Evolutionary conservation across 2,329 filamentous ascomycete genomes (phyloP).

Genomic region (Aspergillus proliferans): DNA sequence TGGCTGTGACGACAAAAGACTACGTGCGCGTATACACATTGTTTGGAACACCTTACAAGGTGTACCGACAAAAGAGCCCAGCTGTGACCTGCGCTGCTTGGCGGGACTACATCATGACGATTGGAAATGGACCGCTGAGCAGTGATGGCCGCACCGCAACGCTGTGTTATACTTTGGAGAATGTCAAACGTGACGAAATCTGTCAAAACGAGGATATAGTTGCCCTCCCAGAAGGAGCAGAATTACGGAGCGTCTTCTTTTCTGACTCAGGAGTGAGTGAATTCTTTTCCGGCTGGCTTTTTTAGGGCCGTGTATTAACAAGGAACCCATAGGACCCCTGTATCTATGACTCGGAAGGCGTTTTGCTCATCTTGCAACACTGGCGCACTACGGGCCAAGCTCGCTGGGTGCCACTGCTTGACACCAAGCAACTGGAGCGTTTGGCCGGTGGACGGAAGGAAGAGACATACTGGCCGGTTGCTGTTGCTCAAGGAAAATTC

Average conservation of each 20-base stretch:
- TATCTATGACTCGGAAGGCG: constrained; percentile 90
- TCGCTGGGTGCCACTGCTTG: constrained; percentile 84
- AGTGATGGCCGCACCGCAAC: constrained; percentile 66
- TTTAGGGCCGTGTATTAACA: neutral
- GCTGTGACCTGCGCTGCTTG: constrained; percentile 90
- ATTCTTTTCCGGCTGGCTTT: neutral
- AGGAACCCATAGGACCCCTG: constrained; percentile 65
- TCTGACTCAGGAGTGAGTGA: constrained; percentile 72
- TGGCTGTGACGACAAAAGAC: constrained; percentile 76
- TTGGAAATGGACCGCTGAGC: constrained; percentile 83
- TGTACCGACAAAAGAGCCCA: constrained; percentile 89
- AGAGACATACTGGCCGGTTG: constrained; percentile 91
- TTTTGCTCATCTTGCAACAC: constrained; percentile 78
- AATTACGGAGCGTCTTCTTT: constrained; percentile 80
- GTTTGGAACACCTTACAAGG: constrained; percentile 79
- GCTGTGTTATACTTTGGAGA: constrained; percentile 86
- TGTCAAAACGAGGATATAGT: constrained; percentile 91
- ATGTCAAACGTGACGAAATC: constrained; percentile 88
- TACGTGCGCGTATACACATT: constrained; percentile 91
- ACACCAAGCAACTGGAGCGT: constrained; percentile 77
- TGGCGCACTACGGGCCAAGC: constrained; percentile 84
- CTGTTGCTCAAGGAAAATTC: constrained; percentile 84
- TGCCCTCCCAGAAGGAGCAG: constrained; percentile 67
- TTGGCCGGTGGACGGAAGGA: constrained; percentile 77
- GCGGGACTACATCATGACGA: constrained; percentile 91